These are phyloP conservation scores for Pestalotiopsis fici DNA, from an alignment of 2,329 filamentous ascomycete species.

Conservation along the genomic window DNA sequence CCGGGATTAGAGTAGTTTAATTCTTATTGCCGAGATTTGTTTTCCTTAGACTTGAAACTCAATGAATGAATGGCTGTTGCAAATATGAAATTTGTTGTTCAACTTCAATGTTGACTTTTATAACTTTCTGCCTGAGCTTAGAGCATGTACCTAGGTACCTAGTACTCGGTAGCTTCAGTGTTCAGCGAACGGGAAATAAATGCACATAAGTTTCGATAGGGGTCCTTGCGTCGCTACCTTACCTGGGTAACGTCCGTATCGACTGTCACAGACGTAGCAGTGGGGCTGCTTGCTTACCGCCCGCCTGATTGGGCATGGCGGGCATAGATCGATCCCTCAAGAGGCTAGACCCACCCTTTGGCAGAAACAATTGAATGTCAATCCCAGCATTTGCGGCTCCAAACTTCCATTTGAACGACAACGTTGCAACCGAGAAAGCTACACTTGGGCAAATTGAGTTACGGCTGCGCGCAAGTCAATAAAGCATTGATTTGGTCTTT, in stretches of 20 bases:
- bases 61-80: too few relatives aligned
- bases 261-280: not conserved
- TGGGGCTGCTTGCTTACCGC: not conserved
- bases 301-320: not conserved
- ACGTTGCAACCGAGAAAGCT: not conserved
- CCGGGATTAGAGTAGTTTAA: too few relatives aligned
- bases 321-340: not conserved
- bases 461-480: not conserved
- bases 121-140: too few relatives aligned
- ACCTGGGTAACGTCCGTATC: not conserved
- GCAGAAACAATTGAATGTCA: slow-evolving; percentile 9
- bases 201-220: not conserved
- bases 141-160: too few relatives aligned
- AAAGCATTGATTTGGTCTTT: not conserved
- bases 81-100: too few relatives aligned
- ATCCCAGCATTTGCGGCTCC: slow-evolving; percentile 2
- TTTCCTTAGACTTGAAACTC: too few relatives aligned
- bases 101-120: too few relatives aligned
- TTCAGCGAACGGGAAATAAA: too few relatives aligned
- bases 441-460: not conserved
- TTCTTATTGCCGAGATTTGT: too few relatives aligned
- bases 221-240: not conserved
- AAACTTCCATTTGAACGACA: slow-evolving; percentile 4
- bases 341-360: not conserved
- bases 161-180: too few relatives aligned